A percentile compares a stretch with the other conserved stretches of the same genome.
Conservation (phyloP, 2,329 filamentous ascomycete species). For the Immersiporthe knoxdaviesiana region DNA sequence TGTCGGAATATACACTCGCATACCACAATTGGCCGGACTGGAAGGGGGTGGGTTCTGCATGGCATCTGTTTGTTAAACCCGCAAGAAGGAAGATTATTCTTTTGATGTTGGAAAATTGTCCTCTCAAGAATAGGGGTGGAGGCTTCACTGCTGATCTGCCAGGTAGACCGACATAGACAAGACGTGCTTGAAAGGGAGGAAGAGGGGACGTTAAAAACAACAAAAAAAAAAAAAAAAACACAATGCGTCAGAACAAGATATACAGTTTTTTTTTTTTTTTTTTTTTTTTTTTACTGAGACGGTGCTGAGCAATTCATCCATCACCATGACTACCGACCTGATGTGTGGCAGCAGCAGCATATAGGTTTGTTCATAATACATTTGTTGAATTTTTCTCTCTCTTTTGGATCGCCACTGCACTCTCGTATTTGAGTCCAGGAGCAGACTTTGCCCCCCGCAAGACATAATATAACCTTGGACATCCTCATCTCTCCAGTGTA, state of each 20-base stretch:
- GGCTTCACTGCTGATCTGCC: slow-evolving; percentile 8
- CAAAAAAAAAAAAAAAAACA: background rate
- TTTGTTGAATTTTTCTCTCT: background rate
- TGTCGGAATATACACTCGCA: slow-evolving; percentile 3
- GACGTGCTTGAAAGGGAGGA: background rate
- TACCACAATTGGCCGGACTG: background rate
- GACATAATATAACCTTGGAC: background rate
- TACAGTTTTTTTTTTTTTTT: too few relatives aligned
- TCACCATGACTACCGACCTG: background rate
- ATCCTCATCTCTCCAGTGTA: too few relatives aligned
- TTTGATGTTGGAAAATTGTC: background rate
- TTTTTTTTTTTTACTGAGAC: background rate
- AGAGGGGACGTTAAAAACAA: background rate
- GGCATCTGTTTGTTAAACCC: background rate
- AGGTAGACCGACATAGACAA: slow-evolving; percentile 20
- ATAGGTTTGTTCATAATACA: background rate
- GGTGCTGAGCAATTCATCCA: background rate
- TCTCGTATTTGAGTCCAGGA: background rate
- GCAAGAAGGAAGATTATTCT: background rate
- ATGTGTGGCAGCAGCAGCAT: background rate
- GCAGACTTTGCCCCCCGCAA: background rate
- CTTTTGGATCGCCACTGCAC: background rate
- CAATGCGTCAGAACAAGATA: background rate
- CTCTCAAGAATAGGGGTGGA: background rate
- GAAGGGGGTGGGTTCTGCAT: background rate